phyloP scores from a whole-genome alignment of 176 grass and related monocot genomes.

The Oryza australiensis region DNA sequence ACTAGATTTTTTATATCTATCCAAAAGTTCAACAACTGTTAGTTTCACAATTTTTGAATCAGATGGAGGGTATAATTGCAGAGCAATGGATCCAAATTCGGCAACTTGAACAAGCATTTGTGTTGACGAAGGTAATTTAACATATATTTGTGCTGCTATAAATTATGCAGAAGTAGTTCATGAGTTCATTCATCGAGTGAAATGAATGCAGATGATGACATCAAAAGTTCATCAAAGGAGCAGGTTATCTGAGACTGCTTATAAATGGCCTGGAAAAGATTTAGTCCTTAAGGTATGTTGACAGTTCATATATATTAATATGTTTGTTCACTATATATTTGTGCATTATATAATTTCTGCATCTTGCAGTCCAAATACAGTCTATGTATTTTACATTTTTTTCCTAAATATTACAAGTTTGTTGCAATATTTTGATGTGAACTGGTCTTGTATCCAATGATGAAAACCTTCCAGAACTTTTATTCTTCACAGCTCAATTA shows the following conservation, averaged over 20 bases:
- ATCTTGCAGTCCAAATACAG: background rate
- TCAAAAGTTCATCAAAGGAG: constrained; percentile 62
- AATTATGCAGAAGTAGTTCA: constrained; percentile 27
- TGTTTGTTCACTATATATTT: background rate
- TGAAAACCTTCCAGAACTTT: background rate
- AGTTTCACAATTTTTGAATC: constrained; percentile 37
- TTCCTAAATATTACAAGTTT: constrained; percentile 22
- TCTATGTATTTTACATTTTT: constrained; percentile 4
- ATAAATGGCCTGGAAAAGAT: constrained; percentile 41
- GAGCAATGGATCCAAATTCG: constrained; percentile 98
- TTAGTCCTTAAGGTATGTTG: constrained; percentile 38
- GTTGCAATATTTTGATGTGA: background rate
- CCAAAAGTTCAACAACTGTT: constrained; percentile 11
- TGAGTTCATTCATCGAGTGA: constrained; percentile 34
- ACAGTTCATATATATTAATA: background rate
- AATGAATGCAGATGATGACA: constrained; percentile 69
- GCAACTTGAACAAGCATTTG: constrained; percentile 91
- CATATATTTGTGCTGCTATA: constrained; percentile 19
- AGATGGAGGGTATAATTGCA: constrained; percentile 80
- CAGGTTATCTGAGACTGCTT: constrained; percentile 11
- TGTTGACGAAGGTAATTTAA: constrained; percentile 74
- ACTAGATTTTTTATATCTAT: constrained; percentile 10
- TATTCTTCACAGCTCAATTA: background rate
- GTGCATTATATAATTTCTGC: background rate
- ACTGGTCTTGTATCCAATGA: background rate